Base-by-base conservation (phyloP, 192 early-diverging fungal species). In the Coemansia sp. region DNA sequence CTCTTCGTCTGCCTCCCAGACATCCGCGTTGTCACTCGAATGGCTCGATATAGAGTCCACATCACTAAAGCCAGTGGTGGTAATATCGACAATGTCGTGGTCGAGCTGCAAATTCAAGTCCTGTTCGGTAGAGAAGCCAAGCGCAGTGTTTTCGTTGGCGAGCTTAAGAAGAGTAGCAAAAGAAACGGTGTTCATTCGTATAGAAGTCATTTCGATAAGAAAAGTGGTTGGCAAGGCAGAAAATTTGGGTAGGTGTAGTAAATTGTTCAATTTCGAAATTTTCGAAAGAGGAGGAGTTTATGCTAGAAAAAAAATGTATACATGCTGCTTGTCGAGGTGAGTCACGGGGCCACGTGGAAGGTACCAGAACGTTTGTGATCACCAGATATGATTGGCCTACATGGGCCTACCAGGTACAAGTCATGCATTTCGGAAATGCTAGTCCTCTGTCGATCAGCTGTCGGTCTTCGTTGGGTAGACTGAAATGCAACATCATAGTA, bases 151-250 rank as follows among this genome's bases (percentile, higher is more conserved):
- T 16, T 36, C 20, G 44, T 29, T 63, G 22, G 59, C 55, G 18
- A 34, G 46, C 63, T 65, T 63, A 44, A 52, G 44, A 63, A 75
- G 63, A 12, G 74, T 74, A 41, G 77, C 76, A 27, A 79, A 60
- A 38, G 81, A 78, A 54, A 68, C 74, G 43, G 77, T 69, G 66
- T 63, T 71, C 55, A 84, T 49, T 76, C 82, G 82, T 84, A 84
- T 84, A 84, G 77, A 84, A 51, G 71, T 70, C 82, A 84, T 84
- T 44, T 73, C 63, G n/a, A n/a, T 40, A 20, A 40, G 31, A 52
- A 51, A 24, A 6, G 15, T 18, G 13, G 43, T 22, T 31, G 20
- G 38, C 18, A 15, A n/a, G 41, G 22, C 36, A 38, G 29, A 27
- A 27, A 18, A 60, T 18, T 33, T 33, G 24, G 27, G 27, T 57